phyloP scores from a whole-genome alignment of 192 early-diverging fungal species.

The Funneliformis mosseae region DNA sequence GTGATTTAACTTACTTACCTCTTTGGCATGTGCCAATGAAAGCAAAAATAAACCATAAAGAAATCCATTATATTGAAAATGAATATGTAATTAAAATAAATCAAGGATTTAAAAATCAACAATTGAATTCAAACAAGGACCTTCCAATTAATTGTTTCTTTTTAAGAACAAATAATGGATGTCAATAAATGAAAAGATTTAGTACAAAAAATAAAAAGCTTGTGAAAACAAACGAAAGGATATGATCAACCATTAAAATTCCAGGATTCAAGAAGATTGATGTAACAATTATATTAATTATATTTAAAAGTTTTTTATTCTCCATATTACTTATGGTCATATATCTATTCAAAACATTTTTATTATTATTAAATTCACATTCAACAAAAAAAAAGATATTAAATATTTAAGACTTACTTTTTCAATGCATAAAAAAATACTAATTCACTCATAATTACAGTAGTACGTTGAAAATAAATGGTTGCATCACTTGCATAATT shows the following conservation, averaged over 20 bases:
- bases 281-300: slow-evolving; percentile 58
- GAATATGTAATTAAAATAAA: slow-evolving; percentile 50
- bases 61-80: slow-evolving; percentile 98
- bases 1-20: slow-evolving; percentile 10
- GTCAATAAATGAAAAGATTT: background rate
- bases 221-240: slow-evolving; percentile 43
- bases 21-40: slow-evolving; percentile 71
- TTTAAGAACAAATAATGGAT: background rate
- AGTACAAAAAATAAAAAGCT: background rate
- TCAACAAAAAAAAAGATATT: background rate
- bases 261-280: slow-evolving; percentile 72
- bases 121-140: background rate
- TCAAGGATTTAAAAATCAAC: slow-evolving; percentile 16
- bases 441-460: slow-evolving; percentile 81
- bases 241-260: slow-evolving; percentile 86
- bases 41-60: slow-evolving; percentile 85
- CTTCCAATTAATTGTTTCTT: background rate
- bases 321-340: background rate
- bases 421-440: slow-evolving; percentile 70
- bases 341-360: slow-evolving; percentile 28
- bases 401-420: slow-evolving; percentile 46
- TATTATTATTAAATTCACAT: background rate
- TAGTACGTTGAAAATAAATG: slow-evolving; percentile 82
- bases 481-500: slow-evolving; percentile 66
- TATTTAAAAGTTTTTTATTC: slow-evolving; percentile 36